Evolutionary conservation across 768 basidiomycete genomes (phyloP), one percentile per base, ranked within the genome.

Genomic region (Calvatia gigantea): DNA sequence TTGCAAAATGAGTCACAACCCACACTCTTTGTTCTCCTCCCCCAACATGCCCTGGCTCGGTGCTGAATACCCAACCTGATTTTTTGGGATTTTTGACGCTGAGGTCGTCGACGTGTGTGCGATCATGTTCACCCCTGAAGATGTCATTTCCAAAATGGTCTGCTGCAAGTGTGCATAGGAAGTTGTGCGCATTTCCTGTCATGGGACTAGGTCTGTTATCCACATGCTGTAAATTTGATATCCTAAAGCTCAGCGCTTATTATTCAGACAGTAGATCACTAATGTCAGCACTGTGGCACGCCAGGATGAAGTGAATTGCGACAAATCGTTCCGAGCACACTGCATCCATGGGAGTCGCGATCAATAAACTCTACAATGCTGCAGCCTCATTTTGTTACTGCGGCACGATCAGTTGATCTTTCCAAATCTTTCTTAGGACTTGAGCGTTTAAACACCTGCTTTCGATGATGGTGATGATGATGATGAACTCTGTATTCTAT

Each of bases 311-410:
- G n/a, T n/a, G n/a, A n/a, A n/a, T n/a, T n/a, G n/a, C n/a, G n/a
- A n/a, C n/a, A n/a, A n/a, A n/a, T 37, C 32, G 46, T 48, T 41
- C 51, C 51, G 23, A 43, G 15, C 44, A 44, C 50, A 29, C 50
- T 9, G 25, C 31, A n/a, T 44, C 25, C 21, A 23, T 29, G 44
- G 28, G 33, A 14, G 29, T 47, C 31, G 2, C 23, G 32, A 23
- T 21, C 11, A 32, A 17, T 35, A 15, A 35, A 32, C n/a, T 19
- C 21, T 8, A 17, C 19, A 25, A 19, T 21, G 31, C n/a, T 33
- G 23, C 27, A 25, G 28, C 42, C 33, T 54, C 28, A 43, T 23
- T 45, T 19, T 45, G 23, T 32, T 42, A 21, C 42, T 12, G 25
- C 33, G 39, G 29, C 14, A 23, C 15, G 43, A 46, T 54, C 43